phyloP scores from a whole-genome alignment of 148 eudicot species.

The Polygonum maritimum region DNA sequence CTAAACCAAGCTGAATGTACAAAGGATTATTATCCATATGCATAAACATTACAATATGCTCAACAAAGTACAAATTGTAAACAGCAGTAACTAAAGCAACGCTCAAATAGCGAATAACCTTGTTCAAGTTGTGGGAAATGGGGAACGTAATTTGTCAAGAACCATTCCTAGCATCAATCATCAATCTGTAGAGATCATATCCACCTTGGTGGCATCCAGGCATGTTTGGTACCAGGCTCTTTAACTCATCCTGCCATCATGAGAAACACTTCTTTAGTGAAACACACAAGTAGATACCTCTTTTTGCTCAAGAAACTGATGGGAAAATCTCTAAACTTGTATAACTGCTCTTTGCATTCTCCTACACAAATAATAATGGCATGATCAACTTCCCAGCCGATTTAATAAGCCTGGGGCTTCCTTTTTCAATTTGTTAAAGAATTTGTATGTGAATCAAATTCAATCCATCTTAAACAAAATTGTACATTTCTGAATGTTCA shows the following conservation, averaged over 20 bases:
- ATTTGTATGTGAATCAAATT: background rate
- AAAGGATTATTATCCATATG: background rate
- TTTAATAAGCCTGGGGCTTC: background rate
- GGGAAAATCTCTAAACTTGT: background rate
- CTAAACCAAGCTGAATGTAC: background rate
- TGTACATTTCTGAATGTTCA: background rate
- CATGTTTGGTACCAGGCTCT: conserved; percentile 60
- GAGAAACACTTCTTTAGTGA: conserved; percentile 13
- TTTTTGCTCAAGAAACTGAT: background rate
- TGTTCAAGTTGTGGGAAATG: background rate
- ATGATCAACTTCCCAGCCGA: background rate
- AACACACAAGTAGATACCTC: background rate
- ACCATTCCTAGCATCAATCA: conserved; percentile 27
- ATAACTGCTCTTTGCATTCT: background rate
- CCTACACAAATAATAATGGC: background rate
- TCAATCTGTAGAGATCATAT: conserved; percentile 60
- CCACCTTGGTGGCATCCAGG: conserved; percentile 99
- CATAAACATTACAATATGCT: background rate
- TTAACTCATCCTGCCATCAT: conserved; percentile 57
- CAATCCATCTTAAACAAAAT: background rate
- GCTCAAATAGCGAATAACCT: background rate
- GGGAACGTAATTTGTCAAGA: background rate
- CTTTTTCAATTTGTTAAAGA: background rate
- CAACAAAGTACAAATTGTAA: background rate
- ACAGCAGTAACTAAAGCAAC: background rate